Base-by-base conservation (phyloP, 2,329 filamentous ascomycete genomes). In the Aspergillus quadricinctus region DNA sequence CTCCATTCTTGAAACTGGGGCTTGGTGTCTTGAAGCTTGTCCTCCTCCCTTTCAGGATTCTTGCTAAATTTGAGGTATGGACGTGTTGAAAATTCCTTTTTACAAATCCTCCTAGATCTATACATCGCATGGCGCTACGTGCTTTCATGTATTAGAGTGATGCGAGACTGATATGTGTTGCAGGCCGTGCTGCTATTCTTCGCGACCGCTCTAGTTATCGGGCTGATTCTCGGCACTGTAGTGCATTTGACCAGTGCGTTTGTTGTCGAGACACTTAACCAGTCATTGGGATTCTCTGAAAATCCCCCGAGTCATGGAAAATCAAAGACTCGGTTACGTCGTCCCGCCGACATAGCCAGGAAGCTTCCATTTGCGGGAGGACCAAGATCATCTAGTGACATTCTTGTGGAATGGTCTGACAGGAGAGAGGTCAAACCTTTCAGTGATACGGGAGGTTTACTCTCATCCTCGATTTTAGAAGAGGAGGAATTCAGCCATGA, bases 141-240 rank as follows among this genome's bases (percentile, higher is more conserved):
- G 41, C 43, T 50, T 14, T 31, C 40, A n/a, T 17, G 37, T 46
- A 11, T 48, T 48, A 11, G 27, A 49, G 19, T 3, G 7, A 37
- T 40, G 11, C 10, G 35, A 37, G 19, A 14, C 41, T 19, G n/a
- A 31, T 27, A 3, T 41, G 28, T 31, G 19, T 25, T 28, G 37
- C 55, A 80, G 78, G 74, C 73, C 49, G 57, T 78, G 21, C 71
- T 72, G 53, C 80, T 81, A 66, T 87, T 81, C 65, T 78, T 92
- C 49, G 85, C 85, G 50, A 81, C 85, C 25, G 90, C 89, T 7
- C 80, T 83, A 31, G 72, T 89, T 19, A 78, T 90, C 52, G 90
- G 90, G n/a, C 74, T 86, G 52, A 51, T 83, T 10, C 77, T 85
- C 28, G 89, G 88, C 52, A 71, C 85, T 51, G 61, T 82, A 19